phyloP scores from a whole-genome alignment of 306 rosid genomes.

The Inga laurina region DNA sequence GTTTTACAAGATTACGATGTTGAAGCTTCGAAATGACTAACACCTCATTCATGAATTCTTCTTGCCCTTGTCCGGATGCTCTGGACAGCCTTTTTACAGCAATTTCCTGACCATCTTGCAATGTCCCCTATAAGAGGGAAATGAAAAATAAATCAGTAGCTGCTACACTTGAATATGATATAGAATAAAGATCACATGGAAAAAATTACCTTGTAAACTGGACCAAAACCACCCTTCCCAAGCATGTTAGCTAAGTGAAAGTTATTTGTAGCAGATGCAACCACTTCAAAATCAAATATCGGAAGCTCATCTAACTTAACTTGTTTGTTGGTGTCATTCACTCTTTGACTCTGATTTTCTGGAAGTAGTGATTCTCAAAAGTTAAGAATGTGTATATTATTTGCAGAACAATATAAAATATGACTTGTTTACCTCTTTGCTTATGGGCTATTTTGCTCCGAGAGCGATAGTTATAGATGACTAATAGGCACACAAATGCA shows the following conservation, averaged over 20 bases:
- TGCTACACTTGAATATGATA: not conserved
- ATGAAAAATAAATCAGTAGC: not conserved
- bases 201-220: conserved; percentile 39
- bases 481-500: conserved; percentile 26
- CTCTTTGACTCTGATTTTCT: conserved; percentile 25
- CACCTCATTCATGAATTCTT: conserved; percentile 55
- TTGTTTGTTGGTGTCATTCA: conserved; percentile 15
- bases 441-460: not conserved
- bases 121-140: conserved; percentile 27
- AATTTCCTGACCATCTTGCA: conserved; percentile 46
- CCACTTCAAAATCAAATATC: conserved; percentile 32
- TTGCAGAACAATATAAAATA: not conserved
- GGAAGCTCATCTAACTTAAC: conserved; percentile 49
- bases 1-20: conserved; percentile 54
- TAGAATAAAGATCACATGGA: not conserved
- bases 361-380: not conserved
- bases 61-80: conserved; percentile 50
- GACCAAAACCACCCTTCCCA: conserved; percentile 46
- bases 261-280: conserved; percentile 47
- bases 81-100: conserved; percentile 49
- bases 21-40: conserved; percentile 52
- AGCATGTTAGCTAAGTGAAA: conserved; percentile 34
- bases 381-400: not conserved
- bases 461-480: not conserved
- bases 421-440: conserved; percentile 23